Percentiles rank a stretch among this genome's conserved stretches.
Conservation (phyloP, 805 yeast genomes). For the Candida endomychidarum region DNA sequence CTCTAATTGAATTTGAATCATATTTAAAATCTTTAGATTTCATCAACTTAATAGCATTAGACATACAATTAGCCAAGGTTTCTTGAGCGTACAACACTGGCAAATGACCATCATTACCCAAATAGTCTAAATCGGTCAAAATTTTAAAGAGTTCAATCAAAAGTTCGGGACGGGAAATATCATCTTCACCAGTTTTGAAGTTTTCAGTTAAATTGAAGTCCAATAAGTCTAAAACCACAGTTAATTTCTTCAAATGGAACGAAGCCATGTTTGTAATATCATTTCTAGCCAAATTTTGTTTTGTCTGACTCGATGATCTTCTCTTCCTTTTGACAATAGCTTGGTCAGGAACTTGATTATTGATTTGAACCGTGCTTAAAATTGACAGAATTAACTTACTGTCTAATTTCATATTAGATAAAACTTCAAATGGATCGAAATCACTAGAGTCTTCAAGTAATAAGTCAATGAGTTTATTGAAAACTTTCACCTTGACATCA, state of each 20-base stretch:
- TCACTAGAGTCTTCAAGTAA: constrained; percentile 27
- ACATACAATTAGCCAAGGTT: constrained; percentile 82
- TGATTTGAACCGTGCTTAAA: constrained; percentile 59
- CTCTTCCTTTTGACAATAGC: constrained; percentile 71
- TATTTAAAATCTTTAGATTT: constrained; percentile 38
- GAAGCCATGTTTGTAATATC: constrained; percentile 76
- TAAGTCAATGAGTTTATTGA: constrained; percentile 49
- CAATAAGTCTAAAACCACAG: constrained; percentile 75
- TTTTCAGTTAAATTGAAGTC: constrained; percentile 49
- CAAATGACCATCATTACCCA: constrained; percentile 87
- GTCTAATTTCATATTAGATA: constrained; percentile 55
- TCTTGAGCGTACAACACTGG: constrained; percentile 93
- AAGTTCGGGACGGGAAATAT: constrained; percentile 43
- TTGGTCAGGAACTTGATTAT: constrained; percentile 44
- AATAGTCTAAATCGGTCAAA: constrained; percentile 72
- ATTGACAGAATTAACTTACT: constrained; percentile 58
- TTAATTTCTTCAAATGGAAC: constrained; percentile 70
- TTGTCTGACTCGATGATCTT: constrained; percentile 77
- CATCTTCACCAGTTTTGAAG: constrained; percentile 15
- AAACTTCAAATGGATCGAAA: constrained; percentile 43
- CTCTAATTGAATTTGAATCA: constrained; percentile 71
- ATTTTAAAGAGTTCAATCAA: constrained; percentile 57
- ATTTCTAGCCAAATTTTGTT: constrained; percentile 70
- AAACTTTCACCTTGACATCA: constrained; percentile 57
- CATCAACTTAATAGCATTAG: constrained; percentile 60